Base-by-base conservation (phyloP, 2,329 filamentous ascomycete genomes). In the Bipolaris oryzae region DNA sequence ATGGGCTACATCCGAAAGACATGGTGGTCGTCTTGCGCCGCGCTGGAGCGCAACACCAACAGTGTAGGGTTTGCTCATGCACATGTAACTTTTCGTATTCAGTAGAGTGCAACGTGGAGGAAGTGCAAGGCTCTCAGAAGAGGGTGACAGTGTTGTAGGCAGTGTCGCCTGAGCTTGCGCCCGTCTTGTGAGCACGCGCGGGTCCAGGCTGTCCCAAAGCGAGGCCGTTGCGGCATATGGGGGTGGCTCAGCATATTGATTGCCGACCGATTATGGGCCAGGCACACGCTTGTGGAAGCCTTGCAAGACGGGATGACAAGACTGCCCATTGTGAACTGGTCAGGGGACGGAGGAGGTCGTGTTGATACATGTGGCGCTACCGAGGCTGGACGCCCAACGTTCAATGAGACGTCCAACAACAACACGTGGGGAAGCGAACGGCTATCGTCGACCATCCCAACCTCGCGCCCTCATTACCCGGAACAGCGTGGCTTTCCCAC, bases 1-100 rank as follows among this genome's bases (percentile, higher is more conserved):
- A 61, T 4, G 70, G 71, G 50, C 67, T 69, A 48, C 71, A 65
- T 28, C 72, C 72, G 57, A 73, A 72, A 33, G 69, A 70, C 70
- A 73, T 74, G 15, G 46, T 43, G 34, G 21, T 39, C 50, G 39
- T 54, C 60, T 55, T 54, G 57, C 59, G 64, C 63, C 65, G 69
- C 70, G 69, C 69, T 67, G 39, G 53, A 63, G 71, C 70, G 70
- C 67, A 61, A 62, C 53, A 54, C 42, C 57, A 51, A 47, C 48
- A 13, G 47, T 41, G 41, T 20, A 48, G 48, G 25, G 46, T 54
- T 50, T 60, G 58, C 58, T 64, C 70, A 74, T 74, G 61, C 64
- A 66, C 57, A 45, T 23, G 52, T 37, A 13, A 44, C 45, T 34
- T 47, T 41, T 57, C 46, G 50, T 13, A 50, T 25, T 41, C 33